Conservation (phyloP, 2,329 filamentous ascomycete genomes). For the Aspergillus fijiensis region DNA sequence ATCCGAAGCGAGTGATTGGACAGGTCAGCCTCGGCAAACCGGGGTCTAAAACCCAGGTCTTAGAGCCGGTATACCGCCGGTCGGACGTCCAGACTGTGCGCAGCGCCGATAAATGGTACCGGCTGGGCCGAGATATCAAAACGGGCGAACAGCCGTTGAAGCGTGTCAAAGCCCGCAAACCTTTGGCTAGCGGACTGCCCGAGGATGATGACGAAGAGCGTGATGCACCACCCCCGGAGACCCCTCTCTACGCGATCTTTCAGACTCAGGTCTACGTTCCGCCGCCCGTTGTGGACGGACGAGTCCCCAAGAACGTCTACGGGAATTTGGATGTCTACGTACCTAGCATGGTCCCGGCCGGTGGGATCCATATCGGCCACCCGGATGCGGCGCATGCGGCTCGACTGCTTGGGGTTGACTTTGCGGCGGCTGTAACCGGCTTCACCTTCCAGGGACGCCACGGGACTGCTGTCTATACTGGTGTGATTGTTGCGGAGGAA, state of each 20-base stretch:
- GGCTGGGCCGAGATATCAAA: conserved; percentile 76
- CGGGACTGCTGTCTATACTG: conserved; percentile 78
- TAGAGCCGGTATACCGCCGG: conserved; percentile 81
- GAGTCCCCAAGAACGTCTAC: conserved; percentile 63
- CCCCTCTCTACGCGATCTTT: conserved; percentile 55
- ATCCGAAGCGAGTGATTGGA: conserved; percentile 70
- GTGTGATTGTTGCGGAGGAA: conserved; percentile 73
- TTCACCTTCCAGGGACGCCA: conserved; percentile 84
- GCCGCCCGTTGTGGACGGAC: conserved; percentile 71
- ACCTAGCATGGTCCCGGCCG: conserved; percentile 62
- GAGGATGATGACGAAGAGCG: conserved; percentile 44
- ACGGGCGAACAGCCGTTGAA: conserved; percentile 79
- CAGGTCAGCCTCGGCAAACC: conserved; percentile 62
- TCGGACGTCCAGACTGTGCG: conserved; percentile 75
- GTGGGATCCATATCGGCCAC: conserved; percentile 58
- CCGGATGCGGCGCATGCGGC: conserved; percentile 68
- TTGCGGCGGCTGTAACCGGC: conserved; percentile 83
- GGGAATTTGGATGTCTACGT: conserved; percentile 65
- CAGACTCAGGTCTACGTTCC: conserved; percentile 72
- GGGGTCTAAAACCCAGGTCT: conserved; percentile 46
- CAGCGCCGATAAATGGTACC: conserved; percentile 87
- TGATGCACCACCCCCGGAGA: conserved; percentile 54
- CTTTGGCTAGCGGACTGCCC: conserved; percentile 24
- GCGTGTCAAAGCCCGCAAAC: conserved; percentile 56
- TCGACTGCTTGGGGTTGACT: conserved; percentile 74